Evolutionary conservation across 441 rosid species (phyloP).

Genomic region (Macaranga tanarius): DNA sequence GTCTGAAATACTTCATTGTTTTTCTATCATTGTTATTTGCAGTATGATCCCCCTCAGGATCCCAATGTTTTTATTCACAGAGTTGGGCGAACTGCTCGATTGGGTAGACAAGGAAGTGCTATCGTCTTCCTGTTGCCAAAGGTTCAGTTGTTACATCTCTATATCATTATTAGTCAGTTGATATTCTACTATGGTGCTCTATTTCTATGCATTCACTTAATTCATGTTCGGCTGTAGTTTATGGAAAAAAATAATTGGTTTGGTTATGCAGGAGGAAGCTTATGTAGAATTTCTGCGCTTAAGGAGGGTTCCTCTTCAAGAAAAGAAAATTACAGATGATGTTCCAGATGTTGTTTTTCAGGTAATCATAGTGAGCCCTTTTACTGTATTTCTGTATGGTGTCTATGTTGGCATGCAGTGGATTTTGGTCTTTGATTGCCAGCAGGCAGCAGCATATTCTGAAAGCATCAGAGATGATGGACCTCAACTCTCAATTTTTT

Average conservation of each 20-base stretch:
- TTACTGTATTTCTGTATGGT: background rate
- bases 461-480: background rate
- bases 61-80: slow-evolving; percentile 81
- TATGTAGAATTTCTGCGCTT: slow-evolving; percentile 74
- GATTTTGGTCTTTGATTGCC: background rate
- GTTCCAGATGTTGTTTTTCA: slow-evolving; percentile 61
- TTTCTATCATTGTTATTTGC: slow-evolving; percentile 21
- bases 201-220: background rate
- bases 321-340: slow-evolving; percentile 48
- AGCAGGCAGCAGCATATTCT: background rate
- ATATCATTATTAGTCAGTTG: background rate
- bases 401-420: background rate
- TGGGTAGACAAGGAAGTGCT: slow-evolving; percentile 79
- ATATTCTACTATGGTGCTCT: slow-evolving; percentile 12
- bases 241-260: slow-evolving; percentile 11
- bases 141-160: slow-evolving; percentile 37
- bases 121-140: slow-evolving; percentile 69
- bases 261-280: slow-evolving; percentile 69
- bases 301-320: slow-evolving; percentile 69
- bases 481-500: background rate
- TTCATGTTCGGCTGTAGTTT: background rate
- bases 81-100: slow-evolving; percentile 88
- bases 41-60: slow-evolving; percentile 94
- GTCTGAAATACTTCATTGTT: slow-evolving; percentile 13
- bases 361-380: slow-evolving; percentile 30